Conservation (phyloP, 805 yeast species). For the Monosporozyma yasuniensis region DNA sequence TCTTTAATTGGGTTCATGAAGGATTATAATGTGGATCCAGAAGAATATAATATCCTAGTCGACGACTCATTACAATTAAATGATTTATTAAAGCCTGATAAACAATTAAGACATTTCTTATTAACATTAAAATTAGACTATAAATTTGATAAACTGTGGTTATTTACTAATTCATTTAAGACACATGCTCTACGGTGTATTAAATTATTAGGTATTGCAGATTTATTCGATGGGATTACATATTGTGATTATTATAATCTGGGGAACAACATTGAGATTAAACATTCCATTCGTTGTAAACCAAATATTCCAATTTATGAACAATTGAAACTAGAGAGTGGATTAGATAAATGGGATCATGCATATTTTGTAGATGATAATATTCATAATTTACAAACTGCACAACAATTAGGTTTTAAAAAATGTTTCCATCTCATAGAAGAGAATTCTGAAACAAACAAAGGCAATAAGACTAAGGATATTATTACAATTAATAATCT, state of each 20-base stretch:
- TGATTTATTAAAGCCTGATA: constrained; percentile 53
- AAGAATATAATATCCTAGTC: constrained; percentile 75
- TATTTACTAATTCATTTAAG: constrained; percentile 86
- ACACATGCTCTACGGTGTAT: constrained; percentile 79
- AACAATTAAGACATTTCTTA: constrained; percentile 42
- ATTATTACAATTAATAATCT: not conserved
- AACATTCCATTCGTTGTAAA: constrained; percentile 54
- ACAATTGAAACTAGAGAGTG: constrained; percentile 52
- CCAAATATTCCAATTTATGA: constrained; percentile 68
- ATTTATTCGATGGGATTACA: constrained; percentile 84
- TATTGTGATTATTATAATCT: constrained; percentile 72
- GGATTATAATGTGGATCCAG: constrained; percentile 61
- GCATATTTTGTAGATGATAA: constrained; percentile 85
- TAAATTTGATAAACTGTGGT: constrained; percentile 68
- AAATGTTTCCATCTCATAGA: constrained; percentile 55
- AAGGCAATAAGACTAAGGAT: not conserved
- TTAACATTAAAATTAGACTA: constrained; percentile 32
- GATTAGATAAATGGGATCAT: constrained; percentile 32
- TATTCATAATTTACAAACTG: constrained; percentile 66
- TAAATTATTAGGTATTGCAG: constrained; percentile 72
- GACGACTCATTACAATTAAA: constrained; percentile 87
- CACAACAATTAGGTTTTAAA: constrained; percentile 61
- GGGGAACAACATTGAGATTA: not conserved
- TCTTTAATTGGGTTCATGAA: constrained; percentile 77
- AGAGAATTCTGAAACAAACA: constrained; percentile 20